Evolutionary conservation across 1,284 basidiomycete genomes (phyloP).

Genomic region (Caloboletus inedulis): DNA sequence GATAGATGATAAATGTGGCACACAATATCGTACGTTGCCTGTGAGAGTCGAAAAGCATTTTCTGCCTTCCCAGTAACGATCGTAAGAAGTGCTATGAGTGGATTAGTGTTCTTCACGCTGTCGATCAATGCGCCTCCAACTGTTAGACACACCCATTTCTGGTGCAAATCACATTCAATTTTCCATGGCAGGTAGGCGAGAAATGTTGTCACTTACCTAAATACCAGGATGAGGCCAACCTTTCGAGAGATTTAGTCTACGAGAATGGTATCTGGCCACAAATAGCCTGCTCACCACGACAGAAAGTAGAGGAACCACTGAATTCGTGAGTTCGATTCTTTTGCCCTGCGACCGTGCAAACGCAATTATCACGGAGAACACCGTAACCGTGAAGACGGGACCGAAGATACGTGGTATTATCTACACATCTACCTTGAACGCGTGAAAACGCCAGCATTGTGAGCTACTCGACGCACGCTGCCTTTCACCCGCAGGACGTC

Average conservation of each 20-base stretch:
- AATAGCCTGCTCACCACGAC: slow-evolving; percentile 69
- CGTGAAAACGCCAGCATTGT: not conserved
- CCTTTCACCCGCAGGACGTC: slow-evolving; percentile 81
- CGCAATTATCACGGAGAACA: slow-evolving; percentile 64
- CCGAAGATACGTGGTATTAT: slow-evolving; percentile 67
- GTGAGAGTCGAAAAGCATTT: slow-evolving; percentile 72
- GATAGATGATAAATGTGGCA: slow-evolving; percentile 12
- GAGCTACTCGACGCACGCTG: slow-evolving; percentile 45
- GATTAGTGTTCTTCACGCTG: slow-evolving; percentile 4
- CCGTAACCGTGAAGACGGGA: slow-evolving; percentile 78
- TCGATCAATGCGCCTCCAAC: not conserved
- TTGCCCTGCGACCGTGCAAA: slow-evolving; percentile 56
- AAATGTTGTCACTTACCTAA: slow-evolving; percentile 47
- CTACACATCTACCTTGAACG: slow-evolving; percentile 35
- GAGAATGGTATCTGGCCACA: slow-evolving; percentile 1
- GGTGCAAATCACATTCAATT: not conserved
- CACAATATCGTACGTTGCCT: slow-evolving; percentile 49
- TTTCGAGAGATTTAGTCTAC: slow-evolving; percentile 25
- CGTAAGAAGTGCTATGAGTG: slow-evolving; percentile 66
- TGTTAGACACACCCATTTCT: slow-evolving; percentile 30
- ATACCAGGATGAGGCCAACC: slow-evolving; percentile 76
- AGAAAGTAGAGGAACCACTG: slow-evolving; percentile 79
- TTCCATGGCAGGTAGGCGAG: not conserved
- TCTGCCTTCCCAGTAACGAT: slow-evolving; percentile 81
- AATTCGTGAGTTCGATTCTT: slow-evolving; percentile 60